These are phyloP conservation scores for Cryptococcus depauperatus DNA, from an alignment of 1,284 basidiomycete genomes.

Conservation along the genomic window DNA sequence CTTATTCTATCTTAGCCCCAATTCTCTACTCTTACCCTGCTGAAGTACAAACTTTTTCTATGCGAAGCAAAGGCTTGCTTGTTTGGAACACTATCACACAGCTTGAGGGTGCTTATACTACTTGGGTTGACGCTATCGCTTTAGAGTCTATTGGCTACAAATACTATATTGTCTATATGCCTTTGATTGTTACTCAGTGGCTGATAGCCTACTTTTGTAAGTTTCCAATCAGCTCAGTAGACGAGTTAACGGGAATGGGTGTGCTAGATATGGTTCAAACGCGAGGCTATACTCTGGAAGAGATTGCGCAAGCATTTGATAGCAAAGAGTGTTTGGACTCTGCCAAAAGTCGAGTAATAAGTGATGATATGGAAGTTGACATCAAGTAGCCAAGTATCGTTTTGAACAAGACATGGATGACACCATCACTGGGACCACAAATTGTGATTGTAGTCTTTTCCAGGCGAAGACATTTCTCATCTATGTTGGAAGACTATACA, in stretches of 20 bases:
- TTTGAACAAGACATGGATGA: too few relatives aligned
- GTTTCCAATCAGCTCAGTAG: slow-evolving; percentile 2
- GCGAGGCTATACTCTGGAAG: slow-evolving; percentile 40
- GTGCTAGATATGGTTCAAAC: slow-evolving; percentile 40
- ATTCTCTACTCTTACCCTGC: slow-evolving; percentile 40
- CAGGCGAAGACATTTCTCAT: too few relatives aligned
- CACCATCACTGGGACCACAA: too few relatives aligned
- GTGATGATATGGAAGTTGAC: too few relatives aligned
- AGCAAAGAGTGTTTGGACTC: slow-evolving; percentile 3
- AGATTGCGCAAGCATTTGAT: slow-evolving; percentile 37
- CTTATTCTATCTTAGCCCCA: neutral
- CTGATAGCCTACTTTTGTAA: slow-evolving; percentile 28
- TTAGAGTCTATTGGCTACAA: slow-evolving; percentile 42
- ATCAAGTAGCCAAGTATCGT: too few relatives aligned
- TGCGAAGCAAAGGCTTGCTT: slow-evolving; percentile 44
- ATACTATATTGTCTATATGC: slow-evolving; percentile 44
- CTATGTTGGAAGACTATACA: too few relatives aligned
- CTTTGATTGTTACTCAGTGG: slow-evolving; percentile 37
- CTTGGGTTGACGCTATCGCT: slow-evolving; percentile 43
- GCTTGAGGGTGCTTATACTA: slow-evolving; percentile 26
- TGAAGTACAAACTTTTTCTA: slow-evolving; percentile 44
- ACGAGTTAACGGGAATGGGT: neutral
- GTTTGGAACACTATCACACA: slow-evolving; percentile 44
- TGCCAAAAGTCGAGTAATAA: too few relatives aligned
- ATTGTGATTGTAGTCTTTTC: too few relatives aligned